Evolutionary conservation across 345 rosid species (phyloP), one percentile per base, ranked within the genome.

Genomic region (Moringa oleifera): DNA sequence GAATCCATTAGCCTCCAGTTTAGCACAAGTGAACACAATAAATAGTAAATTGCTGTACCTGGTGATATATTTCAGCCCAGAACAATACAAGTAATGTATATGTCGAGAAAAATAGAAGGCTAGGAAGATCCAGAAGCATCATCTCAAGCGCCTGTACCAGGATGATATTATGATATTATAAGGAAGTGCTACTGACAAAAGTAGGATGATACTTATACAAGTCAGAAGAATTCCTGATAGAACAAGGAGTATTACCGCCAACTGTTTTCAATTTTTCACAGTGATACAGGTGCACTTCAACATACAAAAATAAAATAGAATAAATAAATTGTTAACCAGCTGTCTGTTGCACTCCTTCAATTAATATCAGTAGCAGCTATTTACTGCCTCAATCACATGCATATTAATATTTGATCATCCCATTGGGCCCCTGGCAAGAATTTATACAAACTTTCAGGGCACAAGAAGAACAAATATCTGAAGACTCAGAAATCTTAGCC

Each of bases 31-130:
- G 28, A 54, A 23, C 8, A 54, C 20, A 2, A 36, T 36, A 25
- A 23, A 37, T 4, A 21, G 20, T 10, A 18, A 18, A 18, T 11
- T 20, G 18, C n/a, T 23, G 6, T 64, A 83, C 97, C 90, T 87
- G 95, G 74, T 83, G 83, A 74, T 84, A 91, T 56, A 88, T 91
- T 75, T 91, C 95, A 0, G 95, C 91, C 93, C 89, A 91, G 65
- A 91, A 91, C 72, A 91, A 76, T 21, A 88, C 89, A 16, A 91
- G 84, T 17, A 90, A 74, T 17, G 92, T 79, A 63, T 91, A 91
- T 0, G 95, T 91, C 15, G 91, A 82, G 68, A 91, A 88, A 73
- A 86, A 88, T 21, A 84, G 75, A 58, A 86, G 95, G 58, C 81
- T 79, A 0, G 93, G 97, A 63, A 91, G 71, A 72, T 91, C 93